Base-by-base conservation (phyloP, 192 early-diverging fungal genomes). In the Glomus cerebriforme region DNA sequence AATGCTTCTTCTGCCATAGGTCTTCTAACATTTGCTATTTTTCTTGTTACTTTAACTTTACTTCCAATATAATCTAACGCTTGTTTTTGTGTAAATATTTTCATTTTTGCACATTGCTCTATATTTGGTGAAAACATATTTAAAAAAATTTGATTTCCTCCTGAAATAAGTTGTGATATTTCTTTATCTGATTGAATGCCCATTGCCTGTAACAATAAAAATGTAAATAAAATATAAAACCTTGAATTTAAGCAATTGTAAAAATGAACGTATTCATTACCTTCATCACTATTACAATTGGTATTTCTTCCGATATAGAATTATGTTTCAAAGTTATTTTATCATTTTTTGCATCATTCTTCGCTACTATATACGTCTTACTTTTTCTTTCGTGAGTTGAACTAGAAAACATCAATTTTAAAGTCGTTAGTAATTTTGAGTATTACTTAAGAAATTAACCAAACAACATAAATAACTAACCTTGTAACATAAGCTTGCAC, bases 131-230 rank as follows among this genome's bases (percentile, higher is more conserved):
- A 87, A 67, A 99, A 93, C 71, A 95, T 87, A 27, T 93, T 92
- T 39, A 97, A 86, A 47, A 94, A 92, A 70, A 92, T 89, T 8
- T 89, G 89, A 65, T 99, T 94, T 78, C 90, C 86, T 29, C 98
- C 98, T 63, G 93, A 95, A 37, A 99, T 91, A 39, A 99, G 87
- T 80, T 96, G 93, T 43, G 94, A 93, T 80, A 98, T 96, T 85
- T 99, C 97, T 79, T 96, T 93, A 79, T 99, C 97, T 7, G 94
- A 91, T 65, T 95, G 92, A 81, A 99, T 93, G 32, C 97, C 97
- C 91, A 99, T 92, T 9, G 95, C 96, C 85, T 90, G 79, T 19
- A 34, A 63, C 3, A 79, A 54, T 35, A 43, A 78, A 45, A n/a
- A n/a, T n/a, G 7, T 13, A 72, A 27, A 72, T n/a, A 54, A 29